A percentile compares a stretch with the other conserved stretches of the same genome.
phyloP scores from a whole-genome alignment of 139 green algal species.

The Pseudopediastrum boryanum region DNA sequence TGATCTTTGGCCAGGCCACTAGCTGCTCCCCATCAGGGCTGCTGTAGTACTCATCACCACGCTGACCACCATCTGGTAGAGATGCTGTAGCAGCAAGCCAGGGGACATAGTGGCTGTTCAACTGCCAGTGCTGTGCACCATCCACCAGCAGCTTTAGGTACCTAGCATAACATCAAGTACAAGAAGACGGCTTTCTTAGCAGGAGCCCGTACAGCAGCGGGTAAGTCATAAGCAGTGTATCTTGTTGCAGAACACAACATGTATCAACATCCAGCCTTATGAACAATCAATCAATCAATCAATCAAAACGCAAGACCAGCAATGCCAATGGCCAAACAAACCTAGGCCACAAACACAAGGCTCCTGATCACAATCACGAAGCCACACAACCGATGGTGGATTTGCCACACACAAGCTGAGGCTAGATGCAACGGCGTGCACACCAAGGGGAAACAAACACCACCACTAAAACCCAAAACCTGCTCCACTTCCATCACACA shows the following conservation, averaged over 20 bases:
- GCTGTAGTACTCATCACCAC: conserved; percentile 42
- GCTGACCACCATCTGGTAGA: neutral
- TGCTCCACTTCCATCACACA: no score
- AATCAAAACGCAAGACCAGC: no score
- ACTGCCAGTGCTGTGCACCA: conserved; percentile 42
- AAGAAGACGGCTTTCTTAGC: neutral
- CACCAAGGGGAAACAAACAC: no score
- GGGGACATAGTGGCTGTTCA: conserved; percentile 37
- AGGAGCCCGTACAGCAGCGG: neutral
- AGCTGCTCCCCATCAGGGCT: conserved; percentile 12
- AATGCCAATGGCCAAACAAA: no score
- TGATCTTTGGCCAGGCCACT: conserved; percentile 43
- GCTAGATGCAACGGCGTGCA: no score
- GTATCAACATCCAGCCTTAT: neutral
- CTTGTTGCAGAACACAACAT: neutral
- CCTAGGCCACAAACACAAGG: no score
- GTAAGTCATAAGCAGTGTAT: neutral
- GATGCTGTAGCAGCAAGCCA: conserved; percentile 39
- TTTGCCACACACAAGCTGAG: no score
- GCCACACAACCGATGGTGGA: no score
- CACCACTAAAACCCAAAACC: no score
- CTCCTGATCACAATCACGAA: no score
- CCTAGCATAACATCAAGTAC: neutral
- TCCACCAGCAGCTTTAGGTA: conserved; percentile 54
- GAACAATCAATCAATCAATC: neutral